Base-by-base conservation (phyloP, 164 flowering plant genomes). In the Pachysandra terminalis region DNA sequence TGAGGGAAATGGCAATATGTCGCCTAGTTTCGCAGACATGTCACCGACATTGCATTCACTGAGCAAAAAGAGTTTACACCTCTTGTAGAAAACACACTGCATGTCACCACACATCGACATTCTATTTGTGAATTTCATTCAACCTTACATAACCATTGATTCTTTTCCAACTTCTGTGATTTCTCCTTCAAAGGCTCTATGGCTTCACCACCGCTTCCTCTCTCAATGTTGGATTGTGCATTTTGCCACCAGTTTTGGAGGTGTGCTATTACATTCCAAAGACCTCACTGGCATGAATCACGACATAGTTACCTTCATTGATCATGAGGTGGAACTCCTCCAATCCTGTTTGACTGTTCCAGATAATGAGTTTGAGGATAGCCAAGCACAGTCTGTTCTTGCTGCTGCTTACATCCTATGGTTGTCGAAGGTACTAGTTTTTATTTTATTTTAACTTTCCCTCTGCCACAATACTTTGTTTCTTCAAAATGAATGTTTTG, bases 171-270 rank as follows among this genome's bases (percentile, higher is more conserved):
- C 66, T 26, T 51, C n/a, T 25, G 24, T n/a, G 23, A 19, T 19
- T 61, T 37, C 25, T 73, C 26, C 49, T 13, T 53, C 25, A 23
- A 82, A 93, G 98, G 90, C 92, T 57, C 62, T 91, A 22, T 94
- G 98, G 98, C 84, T 91, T 75, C 93, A 94, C 74, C 97, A 96
- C 0, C 93, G 98, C 37, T 90, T 91, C 81, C 90, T 94, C 67
- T 83, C 92, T 48, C 65, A 80, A 14, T 72, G 61, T 72, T 85
- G 89, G 93, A 71, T 87, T 58, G 79, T 71, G 60, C 82, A 84
- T 71, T 73, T 89, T 27, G 64, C 70, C 27, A 16, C 45, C 56
- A 67, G 63, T 66, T 25, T 9, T 59, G 26, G 4, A 63, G 67
- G 68, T 40, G 48, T 13, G 19, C 40, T 75, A 3, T 25, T 26